phyloP scores from a whole-genome alignment of 2,329 filamentous ascomycete species.

The Fusarium buharicum region DNA sequence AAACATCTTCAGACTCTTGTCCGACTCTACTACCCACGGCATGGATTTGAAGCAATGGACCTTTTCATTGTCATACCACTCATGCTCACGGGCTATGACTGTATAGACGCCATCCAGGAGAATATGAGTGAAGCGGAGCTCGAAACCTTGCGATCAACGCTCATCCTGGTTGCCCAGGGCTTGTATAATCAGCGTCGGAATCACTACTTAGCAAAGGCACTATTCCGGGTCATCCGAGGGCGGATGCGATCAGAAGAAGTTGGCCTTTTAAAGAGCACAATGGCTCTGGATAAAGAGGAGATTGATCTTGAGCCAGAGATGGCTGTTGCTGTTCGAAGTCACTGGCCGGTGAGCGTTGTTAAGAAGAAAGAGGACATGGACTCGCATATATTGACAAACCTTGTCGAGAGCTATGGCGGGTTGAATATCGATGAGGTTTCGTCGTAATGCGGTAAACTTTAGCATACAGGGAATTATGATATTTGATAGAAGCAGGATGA shows the following conservation, averaged over 20 bases:
- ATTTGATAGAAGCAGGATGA: too few relatives aligned
- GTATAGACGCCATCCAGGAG: constrained; percentile 42
- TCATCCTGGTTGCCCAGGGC: constrained; percentile 51
- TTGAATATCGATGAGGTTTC: constrained; percentile 6
- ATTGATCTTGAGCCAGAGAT: constrained; percentile 31
- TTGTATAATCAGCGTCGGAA: constrained; percentile 49
- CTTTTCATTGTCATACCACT: constrained; percentile 49
- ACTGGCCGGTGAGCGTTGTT: constrained; percentile 48
- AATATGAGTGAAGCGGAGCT: constrained; percentile 15
- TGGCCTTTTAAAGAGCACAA: constrained; percentile 24
- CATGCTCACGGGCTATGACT: constrained; percentile 45
- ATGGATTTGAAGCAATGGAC: constrained; percentile 49
- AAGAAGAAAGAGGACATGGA: constrained; percentile 45
- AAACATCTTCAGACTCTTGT: constrained; percentile 42
- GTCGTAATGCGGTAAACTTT: neutral
- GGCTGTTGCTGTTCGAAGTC: constrained; percentile 44
- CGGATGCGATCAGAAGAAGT: constrained; percentile 49
- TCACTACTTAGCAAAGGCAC: constrained; percentile 49
- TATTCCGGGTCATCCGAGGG: constrained; percentile 50
- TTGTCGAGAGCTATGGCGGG: constrained; percentile 36
- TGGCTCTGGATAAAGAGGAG: constrained; percentile 35
- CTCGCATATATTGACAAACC: constrained; percentile 34
- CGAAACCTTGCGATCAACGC: constrained; percentile 47
- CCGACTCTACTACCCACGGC: constrained; percentile 48
- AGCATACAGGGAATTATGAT: too few relatives aligned